These are phyloP conservation scores for Aspergillus sp. DNA, from an alignment of 2,329 filamentous ascomycete species.

Conservation along the genomic window DNA sequence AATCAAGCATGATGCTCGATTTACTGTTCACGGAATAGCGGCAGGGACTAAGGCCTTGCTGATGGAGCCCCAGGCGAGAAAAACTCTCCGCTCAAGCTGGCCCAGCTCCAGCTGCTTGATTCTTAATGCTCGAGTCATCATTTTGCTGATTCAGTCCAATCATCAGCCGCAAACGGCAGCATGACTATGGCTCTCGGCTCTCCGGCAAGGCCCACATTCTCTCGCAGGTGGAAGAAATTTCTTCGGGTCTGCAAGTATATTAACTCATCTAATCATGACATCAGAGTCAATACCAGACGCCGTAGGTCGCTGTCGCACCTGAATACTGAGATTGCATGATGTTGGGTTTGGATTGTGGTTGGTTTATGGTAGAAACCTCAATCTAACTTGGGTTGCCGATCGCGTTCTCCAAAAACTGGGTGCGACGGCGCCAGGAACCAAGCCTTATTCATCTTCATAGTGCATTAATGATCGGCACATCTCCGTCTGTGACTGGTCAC, in stretches of 20 bases:
- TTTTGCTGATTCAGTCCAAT: constrained; percentile 4
- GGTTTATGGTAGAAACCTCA: no score
- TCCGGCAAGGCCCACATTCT: constrained; percentile 11
- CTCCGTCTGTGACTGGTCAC: background rate
- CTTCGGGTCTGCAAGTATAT: background rate
- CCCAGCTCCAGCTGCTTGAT: background rate
- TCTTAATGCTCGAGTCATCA: constrained; percentile 1
- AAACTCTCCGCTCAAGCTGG: background rate
- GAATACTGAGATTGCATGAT: background rate
- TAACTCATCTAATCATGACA: background rate
- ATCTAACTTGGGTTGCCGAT: background rate
- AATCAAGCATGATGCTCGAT: constrained; percentile 12
- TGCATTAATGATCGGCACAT: background rate
- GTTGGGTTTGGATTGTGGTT: background rate
- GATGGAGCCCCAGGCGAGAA: constrained; percentile 5
- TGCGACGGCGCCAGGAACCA: background rate
- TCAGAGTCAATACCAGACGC: background rate
- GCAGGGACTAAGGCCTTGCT: constrained; percentile 10
- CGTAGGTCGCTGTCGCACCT: background rate
- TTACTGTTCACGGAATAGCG: constrained; percentile 20
- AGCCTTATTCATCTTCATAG: background rate
- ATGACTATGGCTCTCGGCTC: constrained; percentile 13
- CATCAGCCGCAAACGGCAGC: constrained; percentile 16
- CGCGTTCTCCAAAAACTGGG: background rate
- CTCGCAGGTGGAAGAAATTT: background rate